These are phyloP conservation scores for Phytophthora melonis DNA, from an alignment of 352 stramenopile species.

Conservation along the genomic window DNA sequence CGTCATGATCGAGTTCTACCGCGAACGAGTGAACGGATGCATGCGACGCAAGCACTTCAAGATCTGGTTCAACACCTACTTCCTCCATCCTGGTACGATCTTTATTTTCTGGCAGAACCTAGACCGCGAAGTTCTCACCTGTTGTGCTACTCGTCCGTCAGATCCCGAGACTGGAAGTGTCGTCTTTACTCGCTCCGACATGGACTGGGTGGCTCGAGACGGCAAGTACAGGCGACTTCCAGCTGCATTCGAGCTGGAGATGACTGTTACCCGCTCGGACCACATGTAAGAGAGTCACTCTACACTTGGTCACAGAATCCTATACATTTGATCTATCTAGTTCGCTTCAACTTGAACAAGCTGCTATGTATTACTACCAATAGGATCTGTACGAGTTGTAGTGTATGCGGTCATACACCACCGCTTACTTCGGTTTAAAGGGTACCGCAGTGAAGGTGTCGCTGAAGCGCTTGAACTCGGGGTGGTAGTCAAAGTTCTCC, in stretches of 20 bases:
- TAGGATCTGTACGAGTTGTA: background rate
- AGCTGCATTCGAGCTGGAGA: constrained; percentile 71
- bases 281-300: constrained; percentile 11
- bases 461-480: constrained; percentile 90
- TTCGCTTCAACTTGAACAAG: background rate
- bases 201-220: constrained; percentile 75
- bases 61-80: constrained; percentile 78
- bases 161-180: constrained; percentile 49
- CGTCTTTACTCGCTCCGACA: constrained; percentile 55
- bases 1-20: constrained; percentile 70
- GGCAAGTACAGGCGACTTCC: constrained; percentile 69
- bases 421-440: constrained; percentile 70
- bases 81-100: constrained; percentile 45
- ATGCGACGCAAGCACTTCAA: constrained; percentile 74
- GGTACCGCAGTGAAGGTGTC: constrained; percentile 88
- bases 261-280: constrained; percentile 40
- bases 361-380: background rate
- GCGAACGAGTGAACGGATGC: constrained; percentile 45
- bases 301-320: too few species aligned
- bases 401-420: too few species aligned
- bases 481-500: constrained; percentile 92
- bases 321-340: background rate
- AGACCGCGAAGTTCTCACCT: background rate
- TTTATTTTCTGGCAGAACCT: background rate
- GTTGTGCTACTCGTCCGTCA: constrained; percentile 9